Percentiles rank a stretch among this genome's conserved stretches.
Conservation (phyloP, 176 grass and related monocot species). For the Secale cereale region DNA sequence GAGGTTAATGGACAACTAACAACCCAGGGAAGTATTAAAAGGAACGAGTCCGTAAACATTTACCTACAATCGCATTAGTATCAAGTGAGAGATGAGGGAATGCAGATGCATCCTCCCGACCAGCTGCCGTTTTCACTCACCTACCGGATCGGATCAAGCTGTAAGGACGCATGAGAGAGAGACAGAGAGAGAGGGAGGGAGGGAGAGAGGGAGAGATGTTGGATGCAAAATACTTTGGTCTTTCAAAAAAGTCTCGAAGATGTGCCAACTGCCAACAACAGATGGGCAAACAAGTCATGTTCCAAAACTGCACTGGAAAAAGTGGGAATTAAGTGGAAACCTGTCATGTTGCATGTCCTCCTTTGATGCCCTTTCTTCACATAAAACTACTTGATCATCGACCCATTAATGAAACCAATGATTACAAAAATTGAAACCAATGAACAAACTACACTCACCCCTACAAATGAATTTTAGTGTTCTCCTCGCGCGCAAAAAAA, state of each 20-base stretch:
- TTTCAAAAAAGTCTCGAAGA: background rate
- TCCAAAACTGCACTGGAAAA: conserved; percentile 15
- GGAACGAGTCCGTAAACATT: conserved; percentile 21
- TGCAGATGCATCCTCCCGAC: conserved; percentile 17
- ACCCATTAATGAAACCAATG: background rate
- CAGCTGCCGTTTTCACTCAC: conserved; percentile 30
- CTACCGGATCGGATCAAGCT: conserved; percentile 30
- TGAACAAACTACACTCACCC: too few relatives aligned
- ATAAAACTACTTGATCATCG: background rate
- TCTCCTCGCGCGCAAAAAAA: too few relatives aligned
- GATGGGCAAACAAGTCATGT: conserved; percentile 3
- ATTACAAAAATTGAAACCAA: background rate
- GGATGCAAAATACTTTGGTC: background rate
- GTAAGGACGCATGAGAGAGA: background rate
- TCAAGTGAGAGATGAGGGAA: background rate
- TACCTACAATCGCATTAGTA: conserved; percentile 36
- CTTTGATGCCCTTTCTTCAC: background rate
- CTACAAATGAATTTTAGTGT: too few relatives aligned
- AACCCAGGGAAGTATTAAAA: background rate
- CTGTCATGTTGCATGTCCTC: background rate
- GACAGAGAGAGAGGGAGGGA: background rate
- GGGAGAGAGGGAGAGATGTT: background rate
- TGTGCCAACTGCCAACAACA: conserved; percentile 25
- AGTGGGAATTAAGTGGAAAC: background rate
- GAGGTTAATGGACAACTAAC: background rate